Conservation (phyloP, 768 basidiomycete genomes). For the Suillus lakei region DNA sequence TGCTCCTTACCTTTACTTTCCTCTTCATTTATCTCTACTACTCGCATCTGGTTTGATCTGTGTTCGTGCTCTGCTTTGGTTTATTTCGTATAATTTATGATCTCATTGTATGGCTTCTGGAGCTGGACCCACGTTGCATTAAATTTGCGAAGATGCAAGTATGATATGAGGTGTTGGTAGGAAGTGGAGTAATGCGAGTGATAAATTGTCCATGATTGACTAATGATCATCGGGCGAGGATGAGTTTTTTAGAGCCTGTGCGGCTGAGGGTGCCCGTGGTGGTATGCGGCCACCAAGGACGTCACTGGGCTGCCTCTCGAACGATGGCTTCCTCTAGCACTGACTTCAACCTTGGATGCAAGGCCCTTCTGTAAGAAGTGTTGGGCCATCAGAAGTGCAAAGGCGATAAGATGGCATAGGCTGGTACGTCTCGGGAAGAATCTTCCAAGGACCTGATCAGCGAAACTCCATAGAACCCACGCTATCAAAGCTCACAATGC, state of each 20-base stretch:
- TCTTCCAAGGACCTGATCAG: constrained; percentile 42
- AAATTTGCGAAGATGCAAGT: neutral
- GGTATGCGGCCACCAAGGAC: too few species aligned
- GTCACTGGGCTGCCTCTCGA: constrained; percentile 29
- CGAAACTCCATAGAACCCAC: neutral
- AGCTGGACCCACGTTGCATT: neutral
- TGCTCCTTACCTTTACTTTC: constrained; percentile 32
- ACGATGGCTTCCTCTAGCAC: constrained; percentile 40
- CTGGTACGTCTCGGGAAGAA: constrained; percentile 73
- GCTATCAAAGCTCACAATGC: constrained; percentile 50
- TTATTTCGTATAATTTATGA: neutral
- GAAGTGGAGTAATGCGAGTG: neutral
- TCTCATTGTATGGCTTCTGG: neutral
- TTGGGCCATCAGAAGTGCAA: constrained; percentile 75
- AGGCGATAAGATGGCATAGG: constrained; percentile 85
- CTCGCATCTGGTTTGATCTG: constrained; percentile 7
- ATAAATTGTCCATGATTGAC: neutral
- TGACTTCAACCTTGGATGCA: constrained; percentile 47
- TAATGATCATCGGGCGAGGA: neutral
- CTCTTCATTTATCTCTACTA: constrained; percentile 12
- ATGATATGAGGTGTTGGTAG: neutral
- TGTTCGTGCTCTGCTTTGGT: neutral
- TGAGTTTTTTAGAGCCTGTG: neutral
- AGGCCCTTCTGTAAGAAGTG: constrained; percentile 73
- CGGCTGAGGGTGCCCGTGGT: neutral